Evolutionary conservation across 2,329 filamentous ascomycete species (phyloP).

Genomic region (Calonectria ilicicola): DNA sequence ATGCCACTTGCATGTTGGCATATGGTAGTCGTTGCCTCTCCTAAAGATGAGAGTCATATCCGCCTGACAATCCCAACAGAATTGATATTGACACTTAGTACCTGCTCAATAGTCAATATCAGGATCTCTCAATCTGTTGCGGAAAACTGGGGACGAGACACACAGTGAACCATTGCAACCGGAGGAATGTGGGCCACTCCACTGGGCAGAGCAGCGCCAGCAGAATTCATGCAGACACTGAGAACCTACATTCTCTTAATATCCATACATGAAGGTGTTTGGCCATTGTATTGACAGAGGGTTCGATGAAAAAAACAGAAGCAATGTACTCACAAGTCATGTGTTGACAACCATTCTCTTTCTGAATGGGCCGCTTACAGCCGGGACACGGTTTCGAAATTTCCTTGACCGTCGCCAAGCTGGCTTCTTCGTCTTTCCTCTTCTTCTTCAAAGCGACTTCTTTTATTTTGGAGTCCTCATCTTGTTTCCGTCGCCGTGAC

Average conservation of each 20-base stretch:
- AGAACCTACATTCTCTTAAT: neutral
- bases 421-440: neutral
- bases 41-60: too few relatives aligned
- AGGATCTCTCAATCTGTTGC: too few relatives aligned
- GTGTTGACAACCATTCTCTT: neutral
- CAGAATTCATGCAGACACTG: too few relatives aligned
- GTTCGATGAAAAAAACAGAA: neutral
- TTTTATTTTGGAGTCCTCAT: neutral
- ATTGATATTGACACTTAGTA: too few relatives aligned
- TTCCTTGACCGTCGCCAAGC: neutral
- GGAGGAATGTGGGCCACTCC: too few relatives aligned
- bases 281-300: neutral
- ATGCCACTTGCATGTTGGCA: too few relatives aligned
- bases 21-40: too few relatives aligned
- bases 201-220: too few relatives aligned
- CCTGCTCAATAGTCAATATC: too few relatives aligned
- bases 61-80: too few relatives aligned
- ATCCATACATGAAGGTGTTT: neutral
- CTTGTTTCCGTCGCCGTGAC: neutral
- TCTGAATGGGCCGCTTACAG: conserved; percentile 1
- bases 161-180: too few relatives aligned
- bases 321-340: neutral
- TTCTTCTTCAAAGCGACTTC: neutral
- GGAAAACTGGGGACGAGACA: too few relatives aligned
- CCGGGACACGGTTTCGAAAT: conserved; percentile 3